Base-by-base conservation (phyloP, 371 early-diverging fungal genomes). In the Mortierella polycephala region DNA sequence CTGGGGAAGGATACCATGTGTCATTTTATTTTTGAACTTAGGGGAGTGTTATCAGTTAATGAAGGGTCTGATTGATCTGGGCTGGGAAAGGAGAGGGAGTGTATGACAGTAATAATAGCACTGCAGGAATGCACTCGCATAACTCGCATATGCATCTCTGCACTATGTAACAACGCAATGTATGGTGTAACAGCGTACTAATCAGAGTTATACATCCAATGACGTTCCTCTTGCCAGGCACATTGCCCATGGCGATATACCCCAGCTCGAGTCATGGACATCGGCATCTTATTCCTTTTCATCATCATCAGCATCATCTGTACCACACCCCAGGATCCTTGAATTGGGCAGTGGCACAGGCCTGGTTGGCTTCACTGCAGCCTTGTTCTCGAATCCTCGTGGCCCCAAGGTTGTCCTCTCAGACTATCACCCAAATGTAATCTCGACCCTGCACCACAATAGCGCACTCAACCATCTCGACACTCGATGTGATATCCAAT, bases 311-410 rank as follows among this genome's bases (percentile, higher is more conserved):
- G 30, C 4, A 30, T 18, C 63, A 39, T 37, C 55, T 5, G 8
- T 65, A 2, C 69, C 69, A 5, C 66, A 60, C 23, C 72, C 79
- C 30, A 76, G 57, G 49, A 68, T 69, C 56, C 66, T 77, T 7
- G 79, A 77, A 18, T 65, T 77, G 50, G 79, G 79, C 46, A 77
- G 79, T 42, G 79, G 79, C 1, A 77, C 79, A 13, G 79, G 79
- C 3, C 62, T 77, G 4, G 61, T 64, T 0, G 79, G 79, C 16
- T 72, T 77, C 54, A 69, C 79, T 12, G 79, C 79, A 4, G 39
- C 72, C 1, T 40, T 77, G 5, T 71, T 64, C 63, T 68, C 79
- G 5, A 61, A 71, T 37, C 73, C 79, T 10, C 47, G n/a, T 0
- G 79, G 72, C 11, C 79, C 79, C 30, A 68, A 65, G 53, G 79